Conservation (phyloP, 208 protist genomes). For the Trypanosoma boissoni region DNA sequence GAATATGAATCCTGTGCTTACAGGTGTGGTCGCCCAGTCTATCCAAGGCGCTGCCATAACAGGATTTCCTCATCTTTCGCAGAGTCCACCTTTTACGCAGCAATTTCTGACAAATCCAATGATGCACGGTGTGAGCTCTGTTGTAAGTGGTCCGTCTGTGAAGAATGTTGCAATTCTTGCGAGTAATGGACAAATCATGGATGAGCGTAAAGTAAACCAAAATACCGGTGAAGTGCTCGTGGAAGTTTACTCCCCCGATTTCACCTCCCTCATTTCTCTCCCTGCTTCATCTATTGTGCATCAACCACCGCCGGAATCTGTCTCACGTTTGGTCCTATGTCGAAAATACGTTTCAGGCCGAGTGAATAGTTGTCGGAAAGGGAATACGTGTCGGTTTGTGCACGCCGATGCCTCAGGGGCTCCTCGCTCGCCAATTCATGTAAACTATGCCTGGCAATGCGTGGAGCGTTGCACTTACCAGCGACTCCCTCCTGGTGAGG, state of each 20-base stretch:
- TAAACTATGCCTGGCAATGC: conserved; percentile 74
- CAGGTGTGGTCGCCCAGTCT: not conserved
- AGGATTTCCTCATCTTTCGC: too few relatives aligned
- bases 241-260: conserved; percentile 62
- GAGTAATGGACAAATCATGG: not conserved
- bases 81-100: not conserved
- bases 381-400: conserved; percentile 71
- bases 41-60: too few relatives aligned
- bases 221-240: conserved; percentile 13
- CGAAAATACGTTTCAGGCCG: conserved; percentile 47
- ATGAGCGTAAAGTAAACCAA: too few relatives aligned
- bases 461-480: conserved; percentile 53
- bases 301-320: conserved; percentile 33
- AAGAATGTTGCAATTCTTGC: not conserved
- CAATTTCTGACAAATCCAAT: not conserved
- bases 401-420: conserved; percentile 51
- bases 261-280: conserved; percentile 47
- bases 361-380: conserved; percentile 42
- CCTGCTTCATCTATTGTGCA: conserved; percentile 38
- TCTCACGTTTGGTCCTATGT: conserved; percentile 74
- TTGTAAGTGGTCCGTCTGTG: not conserved
- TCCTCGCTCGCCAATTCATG: conserved; percentile 53
- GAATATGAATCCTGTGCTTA: not conserved
- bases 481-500: conserved; percentile 46
- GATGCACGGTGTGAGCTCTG: not conserved